Conservation (phyloP, 495 filamentous ascomycete species). For the Hypoxylon intermedium region DNA sequence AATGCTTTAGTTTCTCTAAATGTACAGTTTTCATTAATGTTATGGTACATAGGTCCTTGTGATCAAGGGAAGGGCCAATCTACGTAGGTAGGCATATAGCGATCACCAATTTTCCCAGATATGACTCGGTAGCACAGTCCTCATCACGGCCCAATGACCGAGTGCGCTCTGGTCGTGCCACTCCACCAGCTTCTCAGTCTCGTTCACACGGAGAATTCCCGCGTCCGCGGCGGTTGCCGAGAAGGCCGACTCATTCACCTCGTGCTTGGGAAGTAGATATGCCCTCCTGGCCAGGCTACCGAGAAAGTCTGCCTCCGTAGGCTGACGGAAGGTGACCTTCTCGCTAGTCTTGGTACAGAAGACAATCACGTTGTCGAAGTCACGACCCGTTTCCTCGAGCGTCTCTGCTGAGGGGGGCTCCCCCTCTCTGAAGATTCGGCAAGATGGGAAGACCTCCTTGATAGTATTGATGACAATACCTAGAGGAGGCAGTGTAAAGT, state of each 20-base stretch:
- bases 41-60: too few relatives aligned
- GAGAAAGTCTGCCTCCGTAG: constrained; percentile 70
- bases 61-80: too few relatives aligned
- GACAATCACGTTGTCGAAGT: constrained; percentile 91
- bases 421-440: constrained; percentile 82
- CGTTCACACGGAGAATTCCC: constrained; percentile 60
- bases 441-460: constrained; percentile 73
- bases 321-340: constrained; percentile 69
- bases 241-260: constrained; percentile 65
- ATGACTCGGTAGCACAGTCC: constrained; percentile 74
- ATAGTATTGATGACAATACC: constrained; percentile 77
- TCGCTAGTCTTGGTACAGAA: constrained; percentile 66
- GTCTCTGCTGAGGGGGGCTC: constrained; percentile 56
- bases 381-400: constrained; percentile 53
- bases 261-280: constrained; percentile 75
- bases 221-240: constrained; percentile 49
- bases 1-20: too few relatives aligned
- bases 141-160: constrained; percentile 91
- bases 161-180: constrained; percentile 77
- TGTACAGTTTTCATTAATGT: too few relatives aligned
- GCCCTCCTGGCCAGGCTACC: constrained; percentile 70
- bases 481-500: constrained; percentile 75
- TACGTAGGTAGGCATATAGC: too few relatives aligned
- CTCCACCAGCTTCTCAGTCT: constrained; percentile 65
- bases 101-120: constrained; percentile 91